Evolutionary conservation across 352 stramenopile species (phyloP).

Genomic region (Globisporangium spiculum): DNA sequence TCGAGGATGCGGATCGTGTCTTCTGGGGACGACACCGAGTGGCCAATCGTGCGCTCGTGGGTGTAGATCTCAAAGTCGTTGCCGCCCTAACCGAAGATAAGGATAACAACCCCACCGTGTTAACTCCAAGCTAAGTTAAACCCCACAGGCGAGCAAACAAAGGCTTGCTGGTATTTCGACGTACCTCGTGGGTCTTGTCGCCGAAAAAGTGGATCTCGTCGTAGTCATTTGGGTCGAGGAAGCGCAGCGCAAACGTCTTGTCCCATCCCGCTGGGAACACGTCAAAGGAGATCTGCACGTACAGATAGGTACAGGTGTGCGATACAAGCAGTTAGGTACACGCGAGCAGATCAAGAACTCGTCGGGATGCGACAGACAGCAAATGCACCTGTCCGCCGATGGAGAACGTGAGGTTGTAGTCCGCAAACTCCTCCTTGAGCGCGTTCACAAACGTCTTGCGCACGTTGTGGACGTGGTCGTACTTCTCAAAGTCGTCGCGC

Average conservation of each 20-base stretch:
- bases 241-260: conserved; percentile 99
- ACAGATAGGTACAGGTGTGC: no score
- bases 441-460: conserved; percentile 95
- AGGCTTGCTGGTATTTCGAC: not conserved
- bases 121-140: not conserved
- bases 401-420: conserved; percentile 96
- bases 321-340: no score
- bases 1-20: conserved; percentile 97
- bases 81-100: conserved; percentile 67
- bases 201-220: conserved; percentile 99
- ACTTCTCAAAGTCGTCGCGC: conserved; percentile 97
- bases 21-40: conserved; percentile 94
- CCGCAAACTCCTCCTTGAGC: conserved; percentile 93
- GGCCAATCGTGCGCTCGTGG: conserved; percentile 95
- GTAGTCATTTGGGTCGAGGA: conserved; percentile 92
- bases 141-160: not conserved
- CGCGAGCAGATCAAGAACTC: not conserved
- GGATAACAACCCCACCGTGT: not conserved
- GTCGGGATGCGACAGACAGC: not conserved
- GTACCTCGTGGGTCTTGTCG: conserved; percentile 97
- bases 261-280: conserved; percentile 98
- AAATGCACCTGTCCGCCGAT: conserved; percentile 92
- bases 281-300: conserved; percentile 95
- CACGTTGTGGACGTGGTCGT: conserved; percentile 93
- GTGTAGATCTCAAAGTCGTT: conserved; percentile 99